Conservation (phyloP, 75 land plant species). For the Cupressus sempervirens region DNA sequence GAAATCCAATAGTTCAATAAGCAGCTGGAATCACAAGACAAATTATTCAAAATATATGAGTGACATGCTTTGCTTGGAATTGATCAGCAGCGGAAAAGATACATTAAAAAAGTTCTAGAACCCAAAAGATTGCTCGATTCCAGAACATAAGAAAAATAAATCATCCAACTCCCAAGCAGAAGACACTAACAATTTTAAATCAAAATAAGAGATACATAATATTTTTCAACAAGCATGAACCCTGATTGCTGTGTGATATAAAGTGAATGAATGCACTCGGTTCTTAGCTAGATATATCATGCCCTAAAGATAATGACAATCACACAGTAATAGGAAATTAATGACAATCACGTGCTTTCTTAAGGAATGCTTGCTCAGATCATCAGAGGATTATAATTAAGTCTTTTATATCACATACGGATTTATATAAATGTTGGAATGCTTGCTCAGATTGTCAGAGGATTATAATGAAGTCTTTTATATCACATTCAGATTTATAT, state of each 20-base stretch:
- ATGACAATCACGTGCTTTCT: background rate
- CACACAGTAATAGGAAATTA: background rate
- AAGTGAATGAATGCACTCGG: background rate
- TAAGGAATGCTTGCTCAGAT: background rate
- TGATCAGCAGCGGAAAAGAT: background rate
- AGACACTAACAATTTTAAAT: background rate
- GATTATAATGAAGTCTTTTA: background rate
- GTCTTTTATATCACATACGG: no score
- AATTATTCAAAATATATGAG: background rate
- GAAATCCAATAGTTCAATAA: background rate
- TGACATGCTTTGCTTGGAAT: background rate
- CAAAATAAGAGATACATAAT: background rate
- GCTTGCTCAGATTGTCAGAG: no score
- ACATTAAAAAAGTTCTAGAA: background rate
- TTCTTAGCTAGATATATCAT: background rate
- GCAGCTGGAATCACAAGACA: background rate
- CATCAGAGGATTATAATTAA: background rate
- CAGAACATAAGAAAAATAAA: background rate
- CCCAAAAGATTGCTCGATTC: background rate
- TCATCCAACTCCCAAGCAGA: background rate
- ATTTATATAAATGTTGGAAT: no score
- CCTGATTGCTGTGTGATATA: background rate
- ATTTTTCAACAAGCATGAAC: background rate
- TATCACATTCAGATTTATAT: background rate
- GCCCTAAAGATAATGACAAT: background rate